phyloP scores from a whole-genome alignment of 164 flowering plant genomes.

The Taxillus chinensis region DNA sequence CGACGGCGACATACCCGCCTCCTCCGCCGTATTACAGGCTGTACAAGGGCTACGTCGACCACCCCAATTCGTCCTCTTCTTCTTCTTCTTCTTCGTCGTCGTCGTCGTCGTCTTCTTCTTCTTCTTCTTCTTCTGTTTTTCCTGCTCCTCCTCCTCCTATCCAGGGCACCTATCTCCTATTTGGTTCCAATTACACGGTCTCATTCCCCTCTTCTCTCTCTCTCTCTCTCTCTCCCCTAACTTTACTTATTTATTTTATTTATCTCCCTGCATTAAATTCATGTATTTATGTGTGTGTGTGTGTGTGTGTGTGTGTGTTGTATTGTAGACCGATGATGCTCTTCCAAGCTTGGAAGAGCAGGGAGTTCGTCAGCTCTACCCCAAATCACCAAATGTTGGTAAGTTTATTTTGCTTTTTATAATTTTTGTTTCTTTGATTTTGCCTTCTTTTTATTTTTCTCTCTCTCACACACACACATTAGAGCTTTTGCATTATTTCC shows the following conservation, averaged over 20 bases:
- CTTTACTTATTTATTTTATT: neutral
- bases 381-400: slow-evolving; percentile 79
- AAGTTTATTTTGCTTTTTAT: slow-evolving; percentile 11
- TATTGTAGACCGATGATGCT: slow-evolving; percentile 72
- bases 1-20: slow-evolving; percentile 87
- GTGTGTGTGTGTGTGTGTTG: slow-evolving; percentile 2
- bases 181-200: slow-evolving; percentile 72
- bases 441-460: too few species aligned
- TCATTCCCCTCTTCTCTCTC: neutral
- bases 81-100: slow-evolving; percentile 37
- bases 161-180: slow-evolving; percentile 65
- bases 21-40: slow-evolving; percentile 91
- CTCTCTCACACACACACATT: too few species aligned
- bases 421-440: neutral
- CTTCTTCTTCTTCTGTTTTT: slow-evolving; percentile 31
- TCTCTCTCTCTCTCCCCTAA: neutral
- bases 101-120: too few species aligned
- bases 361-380: slow-evolving; percentile 85
- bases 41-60: slow-evolving; percentile 55
- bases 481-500: too few species aligned
- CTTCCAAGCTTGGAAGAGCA: slow-evolving; percentile 95
- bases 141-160: slow-evolving; percentile 91
- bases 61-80: slow-evolving; percentile 67
- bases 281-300: too few species aligned
- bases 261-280: too few species aligned